Evolutionary conservation across 139 green algal genomes (phyloP).

Genomic region (Gonium pectorale): DNA sequence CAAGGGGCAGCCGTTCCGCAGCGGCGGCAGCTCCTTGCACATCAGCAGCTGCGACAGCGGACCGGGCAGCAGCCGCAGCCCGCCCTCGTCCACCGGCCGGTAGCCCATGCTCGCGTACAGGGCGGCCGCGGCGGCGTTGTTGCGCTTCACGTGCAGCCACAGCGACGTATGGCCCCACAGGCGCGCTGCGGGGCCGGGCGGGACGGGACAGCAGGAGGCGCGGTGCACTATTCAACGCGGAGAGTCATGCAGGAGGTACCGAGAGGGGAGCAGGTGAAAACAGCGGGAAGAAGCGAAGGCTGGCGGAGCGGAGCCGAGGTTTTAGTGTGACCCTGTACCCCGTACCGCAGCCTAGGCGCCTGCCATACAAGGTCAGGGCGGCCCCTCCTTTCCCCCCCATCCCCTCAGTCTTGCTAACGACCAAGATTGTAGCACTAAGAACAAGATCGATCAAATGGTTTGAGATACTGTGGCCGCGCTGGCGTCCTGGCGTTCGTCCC

Average conservation of each 20-base stretch:
- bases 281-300: no score
- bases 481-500: no score
- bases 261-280: no score
- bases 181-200: slow-evolving; percentile 35
- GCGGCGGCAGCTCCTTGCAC: slow-evolving; percentile 16
- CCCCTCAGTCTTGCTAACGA: no score
- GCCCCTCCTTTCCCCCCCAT: no score
- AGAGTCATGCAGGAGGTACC: background rate
- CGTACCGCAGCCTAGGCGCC: no score
- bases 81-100: background rate
- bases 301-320: no score
- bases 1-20: background rate
- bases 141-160: slow-evolving; percentile 72
- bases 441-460: no score
- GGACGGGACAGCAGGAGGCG: background rate
- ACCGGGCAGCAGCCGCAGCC: slow-evolving; percentile 23
- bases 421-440: no score
- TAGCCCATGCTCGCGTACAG: slow-evolving; percentile 69
- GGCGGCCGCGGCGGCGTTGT: slow-evolving; percentile 56
- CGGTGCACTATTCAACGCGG: background rate
- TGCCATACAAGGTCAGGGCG: no score
- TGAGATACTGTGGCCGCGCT: no score
- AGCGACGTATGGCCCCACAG: slow-evolving; percentile 60
- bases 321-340: no score
- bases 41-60: slow-evolving; percentile 31